These are phyloP conservation scores for Saraca asoca DNA, from an alignment of 331 rosid genomes.

Conservation along the genomic window DNA sequence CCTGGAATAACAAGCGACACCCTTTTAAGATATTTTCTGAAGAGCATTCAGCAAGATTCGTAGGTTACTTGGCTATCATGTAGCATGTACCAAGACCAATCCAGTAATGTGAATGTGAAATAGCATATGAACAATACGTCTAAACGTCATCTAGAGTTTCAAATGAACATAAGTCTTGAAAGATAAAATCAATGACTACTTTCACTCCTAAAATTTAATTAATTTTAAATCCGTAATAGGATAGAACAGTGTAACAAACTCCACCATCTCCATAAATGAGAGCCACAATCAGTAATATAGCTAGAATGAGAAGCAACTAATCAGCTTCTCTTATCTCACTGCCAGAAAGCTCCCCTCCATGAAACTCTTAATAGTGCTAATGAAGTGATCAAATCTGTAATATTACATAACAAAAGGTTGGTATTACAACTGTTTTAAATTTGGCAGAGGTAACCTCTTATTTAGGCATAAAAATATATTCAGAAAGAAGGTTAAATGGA, in stretches of 20 bases:
- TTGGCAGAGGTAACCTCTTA: background rate
- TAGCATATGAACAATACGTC: background rate
- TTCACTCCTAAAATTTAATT: no score
- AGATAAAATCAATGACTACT: no score
- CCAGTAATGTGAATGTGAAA: background rate
- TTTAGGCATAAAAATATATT: background rate
- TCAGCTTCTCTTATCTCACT: no score
- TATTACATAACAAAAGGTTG: background rate
- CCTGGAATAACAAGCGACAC: slow-evolving; percentile 21
- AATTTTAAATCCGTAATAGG: no score
- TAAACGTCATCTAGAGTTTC: no score
- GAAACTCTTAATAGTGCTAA: background rate
- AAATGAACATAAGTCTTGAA: no score
- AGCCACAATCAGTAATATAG: background rate
- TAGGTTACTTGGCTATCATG: background rate
- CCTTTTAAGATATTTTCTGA: slow-evolving; percentile 26
- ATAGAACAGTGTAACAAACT: no score
- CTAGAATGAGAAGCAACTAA: background rate
- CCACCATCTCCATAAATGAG: slow-evolving; percentile 5
- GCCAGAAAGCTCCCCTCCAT: background rate
- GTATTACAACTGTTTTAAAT: background rate
- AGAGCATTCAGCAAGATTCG: slow-evolving; percentile 25
- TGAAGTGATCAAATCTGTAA: background rate
- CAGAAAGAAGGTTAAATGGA: background rate
- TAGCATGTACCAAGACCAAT: no score